phyloP scores from a whole-genome alignment of 805 yeast species.

The Myxozyma mucilagina region DNA sequence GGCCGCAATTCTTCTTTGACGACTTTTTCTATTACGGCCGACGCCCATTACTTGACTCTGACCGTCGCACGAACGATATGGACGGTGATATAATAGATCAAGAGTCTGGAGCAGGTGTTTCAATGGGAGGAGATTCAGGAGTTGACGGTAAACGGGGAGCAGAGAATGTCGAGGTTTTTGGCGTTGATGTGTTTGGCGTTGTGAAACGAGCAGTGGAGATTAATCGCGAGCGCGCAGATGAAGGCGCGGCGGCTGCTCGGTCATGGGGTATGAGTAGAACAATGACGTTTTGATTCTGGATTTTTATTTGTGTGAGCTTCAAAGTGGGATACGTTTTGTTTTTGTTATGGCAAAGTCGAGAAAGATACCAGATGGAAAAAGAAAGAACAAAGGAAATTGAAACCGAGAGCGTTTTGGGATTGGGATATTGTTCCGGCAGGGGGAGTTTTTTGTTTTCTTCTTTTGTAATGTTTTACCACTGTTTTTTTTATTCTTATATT shows the following conservation, averaged over 20 bases:
- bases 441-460: no score
- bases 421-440: no score
- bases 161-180: slow-evolving; percentile 50
- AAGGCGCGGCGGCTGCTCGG: background rate
- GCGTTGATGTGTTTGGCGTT: slow-evolving; percentile 57
- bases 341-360: background rate
- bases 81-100: slow-evolving; percentile 11
- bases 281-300: slow-evolving; percentile 18
- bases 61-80: slow-evolving; percentile 6
- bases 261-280: slow-evolving; percentile 17
- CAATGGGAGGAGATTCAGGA: no score
- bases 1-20: slow-evolving; percentile 33
- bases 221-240: slow-evolving; percentile 9
- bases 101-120: no score
- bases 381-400: no score
- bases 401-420: no score
- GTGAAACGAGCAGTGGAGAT: slow-evolving; percentile 45
- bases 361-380: no score
- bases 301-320: background rate
- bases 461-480: no score
- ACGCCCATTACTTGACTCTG: slow-evolving; percentile 1
- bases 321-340: background rate
- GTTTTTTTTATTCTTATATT: no score
- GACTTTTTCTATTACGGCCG: slow-evolving; percentile 25
- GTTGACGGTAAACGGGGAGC: background rate